These are phyloP conservation scores for Suillus discolor DNA, from an alignment of 768 basidiomycete genomes.

Conservation along the genomic window DNA sequence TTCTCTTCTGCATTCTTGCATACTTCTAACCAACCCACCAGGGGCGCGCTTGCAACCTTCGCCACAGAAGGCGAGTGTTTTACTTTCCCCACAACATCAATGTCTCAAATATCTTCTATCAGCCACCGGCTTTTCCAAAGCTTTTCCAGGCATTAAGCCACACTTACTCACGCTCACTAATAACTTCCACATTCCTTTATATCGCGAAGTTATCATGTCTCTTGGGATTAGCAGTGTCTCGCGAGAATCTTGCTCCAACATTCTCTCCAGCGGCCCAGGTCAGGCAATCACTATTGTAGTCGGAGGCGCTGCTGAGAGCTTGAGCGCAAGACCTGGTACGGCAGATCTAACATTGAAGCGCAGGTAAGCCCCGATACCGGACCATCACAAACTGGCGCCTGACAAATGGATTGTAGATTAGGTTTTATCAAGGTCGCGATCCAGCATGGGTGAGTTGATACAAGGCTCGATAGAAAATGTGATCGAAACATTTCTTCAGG, in stretches of 20 bases:
- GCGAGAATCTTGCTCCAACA: constrained; percentile 87
- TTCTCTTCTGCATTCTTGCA: background rate
- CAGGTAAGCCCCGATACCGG: constrained; percentile 45
- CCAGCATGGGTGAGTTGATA: constrained; percentile 68
- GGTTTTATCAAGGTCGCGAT: constrained; percentile 97
- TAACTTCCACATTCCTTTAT: constrained; percentile 92
- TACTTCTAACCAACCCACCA: constrained; percentile 30
- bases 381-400: background rate
- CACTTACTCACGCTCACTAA: constrained; percentile 89
- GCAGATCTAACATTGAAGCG: constrained; percentile 82
- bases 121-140: constrained; percentile 89
- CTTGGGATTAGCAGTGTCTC: constrained; percentile 94
- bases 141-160: constrained; percentile 90
- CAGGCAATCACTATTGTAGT: constrained; percentile 92
- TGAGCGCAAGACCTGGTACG: constrained; percentile 96
- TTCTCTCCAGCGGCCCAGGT: constrained; percentile 62
- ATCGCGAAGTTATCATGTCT: constrained; percentile 86
- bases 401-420: constrained; percentile 45
- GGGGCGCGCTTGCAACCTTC: constrained; percentile 96
- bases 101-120: constrained; percentile 10
- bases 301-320: constrained; percentile 93
- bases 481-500: constrained; percentile 39
- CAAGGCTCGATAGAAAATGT: constrained; percentile 1
- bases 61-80: constrained; percentile 78
- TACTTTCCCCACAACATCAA: constrained; percentile 2